Evolutionary conservation across 495 filamentous ascomycete genomes (phyloP).

Genomic region (Aspergillus campestris): DNA sequence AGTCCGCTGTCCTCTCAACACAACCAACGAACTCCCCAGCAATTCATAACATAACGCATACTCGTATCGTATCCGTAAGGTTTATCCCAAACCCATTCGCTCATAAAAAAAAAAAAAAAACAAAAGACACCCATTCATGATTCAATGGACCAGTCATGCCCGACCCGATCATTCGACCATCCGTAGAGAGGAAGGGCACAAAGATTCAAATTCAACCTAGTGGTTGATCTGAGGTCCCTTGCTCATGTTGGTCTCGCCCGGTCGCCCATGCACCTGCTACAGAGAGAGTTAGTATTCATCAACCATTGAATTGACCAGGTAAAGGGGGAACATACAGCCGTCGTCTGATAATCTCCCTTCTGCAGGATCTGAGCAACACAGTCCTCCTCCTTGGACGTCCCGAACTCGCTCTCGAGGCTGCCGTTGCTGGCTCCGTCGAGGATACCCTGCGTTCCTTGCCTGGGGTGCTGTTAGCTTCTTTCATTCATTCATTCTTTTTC

Average conservation of each 20-base stretch:
- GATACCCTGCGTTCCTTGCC: slow-evolving; percentile 79
- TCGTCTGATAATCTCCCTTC: slow-evolving; percentile 59
- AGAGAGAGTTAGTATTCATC: slow-evolving; percentile 8
- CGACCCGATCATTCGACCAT: too few relatives aligned
- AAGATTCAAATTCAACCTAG: too few relatives aligned
- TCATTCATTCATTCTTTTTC: not conserved
- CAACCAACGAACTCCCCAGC: too few relatives aligned
- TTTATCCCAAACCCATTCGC: too few relatives aligned
- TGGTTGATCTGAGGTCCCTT: not conserved
- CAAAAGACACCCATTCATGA: too few relatives aligned
- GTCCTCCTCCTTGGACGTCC: slow-evolving; percentile 66
- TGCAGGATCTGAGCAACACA: slow-evolving; percentile 73
- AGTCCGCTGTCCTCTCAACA: too few relatives aligned
- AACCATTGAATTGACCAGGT: too few relatives aligned
- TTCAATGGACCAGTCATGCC: too few relatives aligned
- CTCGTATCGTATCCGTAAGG: too few relatives aligned
- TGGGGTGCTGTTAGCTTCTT: slow-evolving; percentile 22
- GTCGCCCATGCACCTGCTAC: slow-evolving; percentile 1
- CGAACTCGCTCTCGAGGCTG: slow-evolving; percentile 78
- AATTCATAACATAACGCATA: too few relatives aligned
- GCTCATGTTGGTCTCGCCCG: slow-evolving; percentile 1
- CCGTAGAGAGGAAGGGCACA: too few relatives aligned
- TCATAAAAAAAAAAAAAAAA: too few relatives aligned
- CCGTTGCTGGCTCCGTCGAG: slow-evolving; percentile 66
- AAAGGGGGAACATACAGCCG: slow-evolving; percentile 50